These are phyloP conservation scores for Fusarium sp. DNA, from an alignment of 2,329 filamentous ascomycete genomes.

Conservation along the genomic window DNA sequence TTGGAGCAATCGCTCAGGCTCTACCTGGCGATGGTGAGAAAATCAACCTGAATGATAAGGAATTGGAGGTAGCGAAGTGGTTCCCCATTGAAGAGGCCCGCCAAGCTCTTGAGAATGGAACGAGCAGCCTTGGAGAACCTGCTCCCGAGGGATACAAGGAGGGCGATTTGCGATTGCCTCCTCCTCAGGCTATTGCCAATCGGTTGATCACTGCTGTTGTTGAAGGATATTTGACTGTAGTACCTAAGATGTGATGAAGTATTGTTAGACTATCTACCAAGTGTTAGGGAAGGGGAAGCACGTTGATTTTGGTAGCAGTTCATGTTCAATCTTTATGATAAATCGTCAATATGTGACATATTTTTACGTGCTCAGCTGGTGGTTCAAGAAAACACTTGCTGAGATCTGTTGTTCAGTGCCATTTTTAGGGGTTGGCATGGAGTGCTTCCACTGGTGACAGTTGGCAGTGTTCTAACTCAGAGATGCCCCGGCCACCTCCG, in stretches of 20 bases:
- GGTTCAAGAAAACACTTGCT: background rate
- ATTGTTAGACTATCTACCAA: background rate
- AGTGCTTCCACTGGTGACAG: background rate
- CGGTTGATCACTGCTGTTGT: slow-evolving; percentile 85
- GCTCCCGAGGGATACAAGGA: slow-evolving; percentile 77
- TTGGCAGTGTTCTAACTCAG: background rate
- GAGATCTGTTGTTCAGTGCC: background rate
- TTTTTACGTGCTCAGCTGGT: background rate
- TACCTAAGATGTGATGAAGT: slow-evolving; percentile 62
- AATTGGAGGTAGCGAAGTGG: slow-evolving; percentile 92
- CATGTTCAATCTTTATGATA: background rate
- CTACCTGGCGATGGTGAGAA: slow-evolving; percentile 77
- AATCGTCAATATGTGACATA: background rate
- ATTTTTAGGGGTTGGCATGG: background rate
- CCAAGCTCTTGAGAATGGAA: slow-evolving; percentile 75
- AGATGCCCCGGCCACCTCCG: background rate
- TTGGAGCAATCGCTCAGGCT: slow-evolving; percentile 88
- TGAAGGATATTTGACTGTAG: slow-evolving; percentile 74
- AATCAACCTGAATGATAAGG: slow-evolving; percentile 89
- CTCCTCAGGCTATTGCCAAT: slow-evolving; percentile 91
- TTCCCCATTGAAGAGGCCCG: slow-evolving; percentile 84
- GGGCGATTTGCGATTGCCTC: slow-evolving; percentile 83
- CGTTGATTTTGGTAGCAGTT: background rate
- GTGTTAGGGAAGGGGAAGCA: background rate
- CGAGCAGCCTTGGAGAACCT: slow-evolving; percentile 74